Percentiles rank a stretch among this genome's conserved stretches.
These are phyloP conservation scores for Pachysandra terminalis DNA, from an alignment of 164 flowering plant species.

Conservation along the genomic window DNA sequence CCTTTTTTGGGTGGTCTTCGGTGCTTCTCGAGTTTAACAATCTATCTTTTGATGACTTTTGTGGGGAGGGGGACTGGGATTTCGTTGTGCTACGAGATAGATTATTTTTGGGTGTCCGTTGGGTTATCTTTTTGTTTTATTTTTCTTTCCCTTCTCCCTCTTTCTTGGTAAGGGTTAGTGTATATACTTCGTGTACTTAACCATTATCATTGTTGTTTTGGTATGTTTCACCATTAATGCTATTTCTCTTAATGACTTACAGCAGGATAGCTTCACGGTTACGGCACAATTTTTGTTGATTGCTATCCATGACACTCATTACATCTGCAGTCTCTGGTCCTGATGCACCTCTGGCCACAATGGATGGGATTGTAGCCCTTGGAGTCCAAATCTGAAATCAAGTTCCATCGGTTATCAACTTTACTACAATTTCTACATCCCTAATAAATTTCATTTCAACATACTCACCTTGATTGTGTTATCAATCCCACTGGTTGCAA, in stretches of 20 bases:
- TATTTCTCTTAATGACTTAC: conserved; percentile 52
- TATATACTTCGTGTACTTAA: no score
- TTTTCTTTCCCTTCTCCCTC: no score
- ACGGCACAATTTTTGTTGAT: conserved; percentile 62
- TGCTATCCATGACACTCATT: conserved; percentile 65
- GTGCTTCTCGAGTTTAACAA: no score
- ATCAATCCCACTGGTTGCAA: conserved; percentile 98
- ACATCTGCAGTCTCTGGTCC: conserved; percentile 78
- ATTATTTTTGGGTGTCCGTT: no score
- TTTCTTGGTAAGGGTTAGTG: no score
- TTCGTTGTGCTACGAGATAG: no score
- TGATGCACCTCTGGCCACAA: conserved; percentile 65
- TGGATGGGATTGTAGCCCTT: conserved; percentile 63
- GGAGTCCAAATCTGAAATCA: conserved; percentile 80
- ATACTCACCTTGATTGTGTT: conserved; percentile 75
- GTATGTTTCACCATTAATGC: no score
- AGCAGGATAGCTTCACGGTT: conserved; percentile 66
- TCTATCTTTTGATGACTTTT: no score
- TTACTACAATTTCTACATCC: conserved; percentile 12
- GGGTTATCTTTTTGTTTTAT: no score
- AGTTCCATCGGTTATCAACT: not conserved
- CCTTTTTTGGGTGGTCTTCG: no score
- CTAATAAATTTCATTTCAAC: not conserved
- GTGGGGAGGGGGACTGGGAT: no score
- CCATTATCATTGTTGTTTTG: no score